Evolutionary conservation across 371 early-diverging fungal species (phyloP).

Genomic region (Mucor ambiguus): DNA sequence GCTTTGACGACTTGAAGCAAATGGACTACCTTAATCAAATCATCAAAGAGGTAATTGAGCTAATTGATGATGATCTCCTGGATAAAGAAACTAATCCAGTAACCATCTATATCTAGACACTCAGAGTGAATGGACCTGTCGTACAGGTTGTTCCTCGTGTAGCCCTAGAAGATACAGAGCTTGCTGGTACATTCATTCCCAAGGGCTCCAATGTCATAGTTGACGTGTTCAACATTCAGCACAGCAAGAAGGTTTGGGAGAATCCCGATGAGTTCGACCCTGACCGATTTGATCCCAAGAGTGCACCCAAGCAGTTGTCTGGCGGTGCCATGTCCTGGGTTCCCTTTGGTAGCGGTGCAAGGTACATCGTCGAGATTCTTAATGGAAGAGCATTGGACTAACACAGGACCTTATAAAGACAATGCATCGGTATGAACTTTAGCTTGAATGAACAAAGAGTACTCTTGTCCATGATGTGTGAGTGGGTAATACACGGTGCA

Average conservation of each 20-base stretch:
- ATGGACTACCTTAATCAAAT: conserved; percentile 52
- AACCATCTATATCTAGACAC: background rate
- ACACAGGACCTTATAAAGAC: conserved; percentile 16
- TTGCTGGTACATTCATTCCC: conserved; percentile 42
- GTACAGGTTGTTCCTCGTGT: conserved; percentile 14
- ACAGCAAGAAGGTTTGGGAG: conserved; percentile 21
- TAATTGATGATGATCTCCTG: background rate
- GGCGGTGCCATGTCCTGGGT: conserved; percentile 41
- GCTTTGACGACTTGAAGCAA: conserved; percentile 38
- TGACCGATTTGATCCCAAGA: conserved; percentile 45
- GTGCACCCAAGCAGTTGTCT: conserved; percentile 22
- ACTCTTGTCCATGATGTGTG: conserved; percentile 48
- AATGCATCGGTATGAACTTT: conserved; percentile 64
- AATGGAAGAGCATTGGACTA: background rate
- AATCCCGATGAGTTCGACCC: conserved; percentile 23
- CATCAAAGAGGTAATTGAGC: conserved; percentile 23
- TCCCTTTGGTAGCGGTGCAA: conserved; percentile 54
- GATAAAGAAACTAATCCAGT: background rate
- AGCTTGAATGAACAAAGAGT: conserved; percentile 56
- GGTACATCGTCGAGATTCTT: background rate
- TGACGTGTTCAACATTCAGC: conserved; percentile 39
- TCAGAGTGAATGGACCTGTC: conserved; percentile 18
- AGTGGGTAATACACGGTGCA: background rate
- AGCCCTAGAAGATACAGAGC: conserved; percentile 24
- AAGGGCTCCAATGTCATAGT: conserved; percentile 40